Evolutionary conservation across 1,284 basidiomycete species (phyloP).

Genomic region (Cutaneotrichosporon cavernicola): DNA sequence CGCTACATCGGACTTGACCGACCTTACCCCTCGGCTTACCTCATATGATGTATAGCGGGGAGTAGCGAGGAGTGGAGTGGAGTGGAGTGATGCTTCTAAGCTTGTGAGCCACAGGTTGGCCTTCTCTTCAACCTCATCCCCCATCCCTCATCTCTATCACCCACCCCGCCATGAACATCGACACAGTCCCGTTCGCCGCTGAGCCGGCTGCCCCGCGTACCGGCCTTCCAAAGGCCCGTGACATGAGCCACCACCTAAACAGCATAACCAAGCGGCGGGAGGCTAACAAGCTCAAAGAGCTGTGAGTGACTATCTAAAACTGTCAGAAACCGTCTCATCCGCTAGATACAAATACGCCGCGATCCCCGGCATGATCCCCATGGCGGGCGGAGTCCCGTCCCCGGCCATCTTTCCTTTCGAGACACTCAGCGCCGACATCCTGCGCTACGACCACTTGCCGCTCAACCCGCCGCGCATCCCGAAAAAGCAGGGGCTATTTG

Average conservation of each 20-base stretch:
- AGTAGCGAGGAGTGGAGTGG: too few relatives aligned
- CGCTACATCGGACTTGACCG: too few relatives aligned
- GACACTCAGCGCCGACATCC: constrained; percentile 46
- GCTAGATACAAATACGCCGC: constrained; percentile 40
- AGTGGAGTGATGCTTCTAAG: too few relatives aligned
- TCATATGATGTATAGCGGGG: neutral
- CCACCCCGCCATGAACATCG: constrained; percentile 1
- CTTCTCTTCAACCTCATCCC: too few relatives aligned
- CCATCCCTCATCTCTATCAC: neutral
- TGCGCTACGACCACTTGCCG: constrained; percentile 43
- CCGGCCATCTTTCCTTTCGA: constrained; percentile 55
- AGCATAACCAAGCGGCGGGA: constrained; percentile 59
- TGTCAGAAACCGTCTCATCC: too few relatives aligned
- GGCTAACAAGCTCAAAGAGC: constrained; percentile 63
- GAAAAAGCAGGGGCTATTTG: constrained; percentile 24
- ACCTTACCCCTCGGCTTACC: too few relatives aligned
- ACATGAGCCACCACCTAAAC: constrained; percentile 64
- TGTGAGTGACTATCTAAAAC: constrained; percentile 14
- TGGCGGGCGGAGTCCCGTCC: constrained; percentile 47
- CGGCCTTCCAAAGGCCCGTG: constrained; percentile 54
- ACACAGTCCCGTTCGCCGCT: neutral
- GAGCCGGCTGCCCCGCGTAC: neutral
- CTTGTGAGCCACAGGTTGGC: neutral
- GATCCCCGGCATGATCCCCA: constrained; percentile 37
- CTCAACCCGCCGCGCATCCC: constrained; percentile 59